Percentiles rank a stretch among this genome's conserved stretches.
Conservation (phyloP, 2,329 filamentous ascomycete genomes). For the Endothia cerciana region DNA sequence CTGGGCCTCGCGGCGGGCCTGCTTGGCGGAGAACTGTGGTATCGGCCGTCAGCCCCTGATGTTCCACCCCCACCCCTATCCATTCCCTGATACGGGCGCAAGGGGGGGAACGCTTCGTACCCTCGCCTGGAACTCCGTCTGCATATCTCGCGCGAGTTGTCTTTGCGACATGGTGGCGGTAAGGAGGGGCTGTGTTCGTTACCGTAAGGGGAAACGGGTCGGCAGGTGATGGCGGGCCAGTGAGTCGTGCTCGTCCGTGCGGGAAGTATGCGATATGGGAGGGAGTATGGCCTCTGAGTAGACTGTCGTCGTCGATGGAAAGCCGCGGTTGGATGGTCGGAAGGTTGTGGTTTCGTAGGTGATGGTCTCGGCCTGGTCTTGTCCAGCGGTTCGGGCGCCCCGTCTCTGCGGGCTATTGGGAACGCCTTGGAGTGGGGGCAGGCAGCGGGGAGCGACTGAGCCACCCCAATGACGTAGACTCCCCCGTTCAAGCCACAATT, state of each 20-base stretch:
- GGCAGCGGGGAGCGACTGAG: conserved; percentile 16
- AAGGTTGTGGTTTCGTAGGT: not conserved
- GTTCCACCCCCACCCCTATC: not conserved
- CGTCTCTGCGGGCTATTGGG: not conserved
- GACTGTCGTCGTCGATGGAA: conserved; percentile 9
- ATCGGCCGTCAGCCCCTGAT: conserved; percentile 10
- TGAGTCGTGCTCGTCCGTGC: not conserved
- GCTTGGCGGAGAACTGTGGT: conserved; percentile 61
- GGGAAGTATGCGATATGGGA: too few species aligned
- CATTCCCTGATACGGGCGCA: not conserved
- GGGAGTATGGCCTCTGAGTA: not conserved
- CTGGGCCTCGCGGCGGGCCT: conserved; percentile 62
- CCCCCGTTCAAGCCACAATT: not conserved
- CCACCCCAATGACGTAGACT: conserved; percentile 22
- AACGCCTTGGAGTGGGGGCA: conserved; percentile 12
- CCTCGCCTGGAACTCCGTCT: conserved; percentile 66
- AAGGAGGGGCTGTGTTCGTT: not conserved
- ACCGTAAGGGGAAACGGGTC: not conserved
- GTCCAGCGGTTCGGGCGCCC: not conserved
- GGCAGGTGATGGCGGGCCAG: not conserved
- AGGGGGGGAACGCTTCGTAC: conserved; percentile 40
- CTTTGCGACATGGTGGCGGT: conserved; percentile 58
- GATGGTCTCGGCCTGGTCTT: conserved; percentile 7
- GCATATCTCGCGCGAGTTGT: conserved; percentile 63
- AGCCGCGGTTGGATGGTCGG: not conserved